A percentile compares a stretch with the other conserved stretches of the same genome.
phyloP scores from a whole-genome alignment of 1,284 basidiomycete genomes.

The Fomitopsis schrenkii region DNA sequence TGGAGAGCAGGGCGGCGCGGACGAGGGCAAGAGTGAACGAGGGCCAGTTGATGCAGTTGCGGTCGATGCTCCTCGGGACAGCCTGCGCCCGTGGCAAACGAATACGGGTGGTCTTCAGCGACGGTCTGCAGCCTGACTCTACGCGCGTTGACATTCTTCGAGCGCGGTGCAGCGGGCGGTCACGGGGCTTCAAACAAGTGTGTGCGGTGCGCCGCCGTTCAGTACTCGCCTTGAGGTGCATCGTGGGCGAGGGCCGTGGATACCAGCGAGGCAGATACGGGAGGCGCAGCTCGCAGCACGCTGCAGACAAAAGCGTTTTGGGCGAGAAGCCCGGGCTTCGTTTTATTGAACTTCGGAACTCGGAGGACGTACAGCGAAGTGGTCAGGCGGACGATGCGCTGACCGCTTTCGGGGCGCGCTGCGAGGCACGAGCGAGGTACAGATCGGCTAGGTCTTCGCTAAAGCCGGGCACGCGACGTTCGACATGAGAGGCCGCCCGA shows the following conservation, averaged over 20 bases:
- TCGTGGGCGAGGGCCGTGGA: neutral
- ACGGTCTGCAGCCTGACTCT: neutral
- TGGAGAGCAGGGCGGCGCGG: conserved; percentile 5
- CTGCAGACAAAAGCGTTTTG: neutral
- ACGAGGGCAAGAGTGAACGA: conserved; percentile 6
- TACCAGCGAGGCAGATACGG: neutral
- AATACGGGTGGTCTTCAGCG: neutral
- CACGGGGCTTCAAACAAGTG: neutral
- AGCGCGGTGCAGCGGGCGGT: neutral
- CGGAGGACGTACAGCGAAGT: neutral
- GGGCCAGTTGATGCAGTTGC: neutral
- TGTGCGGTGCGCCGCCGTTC: neutral
- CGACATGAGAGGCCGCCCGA: neutral
- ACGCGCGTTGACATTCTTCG: neutral
- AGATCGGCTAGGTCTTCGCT: neutral
- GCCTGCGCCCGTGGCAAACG: neutral
- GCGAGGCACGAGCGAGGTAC: neutral
- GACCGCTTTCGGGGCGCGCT: neutral
- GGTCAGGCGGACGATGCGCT: neutral
- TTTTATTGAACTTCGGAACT: neutral
- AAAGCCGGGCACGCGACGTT: neutral
- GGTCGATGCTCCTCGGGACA: neutral
- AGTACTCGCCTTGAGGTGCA: neutral
- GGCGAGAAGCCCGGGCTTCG: neutral
- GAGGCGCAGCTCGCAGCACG: neutral